These are phyloP conservation scores for Alternaria angustiovoidea DNA, from an alignment of 2,329 filamentous ascomycete species.

Conservation along the genomic window DNA sequence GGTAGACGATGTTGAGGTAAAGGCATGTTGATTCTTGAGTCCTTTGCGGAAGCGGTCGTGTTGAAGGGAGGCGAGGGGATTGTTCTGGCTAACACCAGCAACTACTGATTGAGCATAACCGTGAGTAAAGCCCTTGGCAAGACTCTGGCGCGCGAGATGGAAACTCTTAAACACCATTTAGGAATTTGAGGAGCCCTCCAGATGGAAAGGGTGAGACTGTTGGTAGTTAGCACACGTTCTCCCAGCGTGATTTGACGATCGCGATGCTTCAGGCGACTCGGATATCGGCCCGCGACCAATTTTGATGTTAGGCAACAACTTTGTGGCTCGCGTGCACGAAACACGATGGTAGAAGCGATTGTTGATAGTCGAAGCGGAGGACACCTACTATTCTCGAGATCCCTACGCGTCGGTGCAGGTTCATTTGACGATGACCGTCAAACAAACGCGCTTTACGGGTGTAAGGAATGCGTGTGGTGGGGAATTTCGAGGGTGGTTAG, in stretches of 20 bases:
- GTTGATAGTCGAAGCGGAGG: constrained; percentile 2
- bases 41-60: constrained; percentile 58
- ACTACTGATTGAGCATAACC: constrained; percentile 98
- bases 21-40: constrained; percentile 75
- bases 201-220: constrained; percentile 58
- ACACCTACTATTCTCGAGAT: constrained; percentile 68
- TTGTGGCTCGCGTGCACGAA: constrained; percentile 22
- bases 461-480: constrained; percentile 26
- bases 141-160: constrained; percentile 94
- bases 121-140: constrained; percentile 95
- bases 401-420: constrained; percentile 79
- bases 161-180: constrained; percentile 86
- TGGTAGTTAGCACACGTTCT: constrained; percentile 25
- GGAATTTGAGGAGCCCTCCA: constrained; percentile 73
- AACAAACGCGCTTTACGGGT: constrained; percentile 77
- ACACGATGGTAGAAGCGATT: constrained; percentile 10
- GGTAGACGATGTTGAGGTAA: constrained; percentile 61
- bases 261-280: constrained; percentile 25
- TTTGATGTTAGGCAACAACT: constrained; percentile 29
- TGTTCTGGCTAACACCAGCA: constrained; percentile 76
- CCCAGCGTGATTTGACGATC: constrained; percentile 21
- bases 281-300: constrained; percentile 14
- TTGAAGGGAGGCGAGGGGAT: constrained; percentile 62
- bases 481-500: constrained; percentile 24
- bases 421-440: constrained; percentile 98